Evolutionary conservation across 75 land plant genomes (phyloP), one percentile per base, ranked within the genome.

Genomic region (Sequoiadendron giganteum): DNA sequence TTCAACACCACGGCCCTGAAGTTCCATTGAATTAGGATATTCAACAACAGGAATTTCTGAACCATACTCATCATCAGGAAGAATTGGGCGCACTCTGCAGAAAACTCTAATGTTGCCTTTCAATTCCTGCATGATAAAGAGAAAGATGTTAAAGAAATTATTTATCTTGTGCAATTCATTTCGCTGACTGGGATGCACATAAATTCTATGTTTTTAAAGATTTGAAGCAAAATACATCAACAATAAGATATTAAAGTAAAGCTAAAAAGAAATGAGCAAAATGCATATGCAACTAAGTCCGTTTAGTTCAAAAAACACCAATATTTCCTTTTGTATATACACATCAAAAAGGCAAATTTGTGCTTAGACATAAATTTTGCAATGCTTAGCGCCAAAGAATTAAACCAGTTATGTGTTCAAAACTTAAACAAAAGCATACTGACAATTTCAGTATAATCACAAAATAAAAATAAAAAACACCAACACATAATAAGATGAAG

Each of bases 71-170:
- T 88, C 91, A 61, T 90, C 90, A n/a, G 85, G 77, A 36, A 90
- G 85, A 19, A 90, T 39, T 47, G 91, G 91, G 32, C 91, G 30
- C 21, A 90, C 91, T 89, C 91, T 84, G 77, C 91, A 90, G 70
- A 90, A 90, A 8, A 90, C 91, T 83, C 91, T 55, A 54, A 90
- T 89, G 61, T 90, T 90, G 32, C 91, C 91, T 83, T 90, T 90
- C 19, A 90, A 86, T 90, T 90, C 91, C 91, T 90, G 87, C n/a
- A 45, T 34, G 34, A 40, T 14, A 39, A 42, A 36, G 38, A 36
- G 38, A 36, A 36, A 36, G 38, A 36, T 0, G 38, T 36, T 36
- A 36, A 36, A 77, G 11, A 68, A 19, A 87, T 32, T 36, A 43
- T 32, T 43, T 15, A 32, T 3, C 6, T 16, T 42, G 42, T 85